These are phyloP conservation scores for Bauhinia variegata DNA, from an alignment of 306 rosid species.

Conservation along the genomic window DNA sequence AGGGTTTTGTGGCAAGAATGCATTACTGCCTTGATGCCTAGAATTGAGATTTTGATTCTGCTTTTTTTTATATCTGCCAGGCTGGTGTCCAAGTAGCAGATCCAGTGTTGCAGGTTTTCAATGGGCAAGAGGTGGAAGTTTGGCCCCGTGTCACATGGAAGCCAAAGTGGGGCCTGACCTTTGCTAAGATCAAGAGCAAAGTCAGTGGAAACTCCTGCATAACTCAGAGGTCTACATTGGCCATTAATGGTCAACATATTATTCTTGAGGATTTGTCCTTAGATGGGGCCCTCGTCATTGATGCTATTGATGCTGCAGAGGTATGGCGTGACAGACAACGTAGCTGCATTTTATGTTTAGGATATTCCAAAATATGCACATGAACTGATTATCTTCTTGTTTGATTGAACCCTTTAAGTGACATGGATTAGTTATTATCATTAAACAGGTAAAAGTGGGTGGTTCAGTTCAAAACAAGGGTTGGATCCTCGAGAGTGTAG, in stretches of 20 bases:
- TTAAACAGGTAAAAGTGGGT: constrained; percentile 63
- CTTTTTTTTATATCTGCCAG: constrained; percentile 49
- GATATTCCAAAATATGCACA: constrained; percentile 1
- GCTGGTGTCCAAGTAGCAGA: constrained; percentile 83
- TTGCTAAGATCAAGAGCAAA: constrained; percentile 69
- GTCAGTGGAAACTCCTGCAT: constrained; percentile 65
- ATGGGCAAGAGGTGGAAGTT: constrained; percentile 89
- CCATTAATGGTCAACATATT: constrained; percentile 66
- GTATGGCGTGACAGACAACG: constrained; percentile 50
- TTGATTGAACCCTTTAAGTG: constrained; percentile 27
- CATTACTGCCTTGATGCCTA: constrained; percentile 19
- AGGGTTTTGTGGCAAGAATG: too few species aligned
- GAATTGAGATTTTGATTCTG: constrained; percentile 24
- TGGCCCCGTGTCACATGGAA: constrained; percentile 91
- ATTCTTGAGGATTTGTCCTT: constrained; percentile 67
- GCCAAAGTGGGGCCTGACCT: constrained; percentile 89
- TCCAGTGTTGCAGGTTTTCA: constrained; percentile 69
- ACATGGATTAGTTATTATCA: background rate
- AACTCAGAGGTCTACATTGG: constrained; percentile 81
- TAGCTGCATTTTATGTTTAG: constrained; percentile 20
- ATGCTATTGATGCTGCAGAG: constrained; percentile 68
- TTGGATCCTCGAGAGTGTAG: constrained; percentile 71
- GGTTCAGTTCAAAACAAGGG: constrained; percentile 84
- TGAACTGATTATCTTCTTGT: constrained; percentile 2
- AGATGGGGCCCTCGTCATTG: constrained; percentile 82